Evolutionary conservation across 2,329 filamentous ascomycete genomes (phyloP), one percentile per base, ranked within the genome.

Genomic region (Bipolaris sorokiniana): DNA sequence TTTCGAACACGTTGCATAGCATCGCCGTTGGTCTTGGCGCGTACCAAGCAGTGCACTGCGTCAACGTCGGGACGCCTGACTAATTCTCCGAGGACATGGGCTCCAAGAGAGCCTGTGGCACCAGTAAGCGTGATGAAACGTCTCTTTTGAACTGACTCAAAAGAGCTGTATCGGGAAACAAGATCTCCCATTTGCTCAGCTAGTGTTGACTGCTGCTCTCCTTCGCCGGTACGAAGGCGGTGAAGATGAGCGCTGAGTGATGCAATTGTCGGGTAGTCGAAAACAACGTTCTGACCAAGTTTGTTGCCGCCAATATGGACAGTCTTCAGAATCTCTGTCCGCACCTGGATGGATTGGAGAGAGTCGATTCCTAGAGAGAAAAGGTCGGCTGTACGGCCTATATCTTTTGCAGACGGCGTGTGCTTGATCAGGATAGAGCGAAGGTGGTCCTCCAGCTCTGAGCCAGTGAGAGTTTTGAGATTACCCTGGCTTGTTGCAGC

Each of bases 71-170:
- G 40, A 3, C 67, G 69, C 22, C 47, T 50, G 6, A 69, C 63
- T 7, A 79, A 57, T 23, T 77, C 72, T 5, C 70, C 65, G 1
- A 86, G 77, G 1, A 88, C 78, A 63, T 89, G 86, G 0, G 84
- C 80, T 1, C 88, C 88, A 0, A 90, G 79, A 2, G 87, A 88
- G 0, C 88, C 88, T 0, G 88, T 90, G 0, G 84, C 82, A 1
- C 88, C 88, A 1, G 88, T 90, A 3, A 90, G 73, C 2, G 86
- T 56, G 20, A 63, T 51, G 15, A 38, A 37, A 23, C 36, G 31
- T 13, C 9, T 3, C 71, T 66, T 46, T 63, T 44, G 48, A 5
- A 47, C 38, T 9, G 36, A 6, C 52, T 54, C 44, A 54, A 82
- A 82, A 20, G 60, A 51, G 1, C 76, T 77, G 65, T 82, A 82